Evolutionary conservation across 176 grass and related monocot genomes (phyloP).

Genomic region (Ampelocalamus luodianensis): DNA sequence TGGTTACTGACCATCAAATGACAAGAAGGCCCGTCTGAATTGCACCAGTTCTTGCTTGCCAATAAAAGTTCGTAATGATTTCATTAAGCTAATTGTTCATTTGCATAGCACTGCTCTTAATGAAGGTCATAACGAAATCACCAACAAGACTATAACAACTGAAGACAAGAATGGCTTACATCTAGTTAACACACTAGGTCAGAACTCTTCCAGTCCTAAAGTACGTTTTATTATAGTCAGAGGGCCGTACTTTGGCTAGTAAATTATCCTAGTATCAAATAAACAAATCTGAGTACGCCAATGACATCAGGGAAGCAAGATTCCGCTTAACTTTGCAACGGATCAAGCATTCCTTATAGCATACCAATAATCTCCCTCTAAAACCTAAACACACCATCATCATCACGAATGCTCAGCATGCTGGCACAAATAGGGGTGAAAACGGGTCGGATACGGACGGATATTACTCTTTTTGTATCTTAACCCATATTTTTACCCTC

Average conservation of each 20-base stretch:
- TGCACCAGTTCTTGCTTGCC: neutral
- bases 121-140: neutral
- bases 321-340: neutral
- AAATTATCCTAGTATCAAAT: neutral
- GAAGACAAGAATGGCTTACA: neutral
- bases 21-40: too few relatives aligned
- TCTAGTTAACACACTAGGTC: neutral
- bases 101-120: neutral
- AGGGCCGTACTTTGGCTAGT: neutral
- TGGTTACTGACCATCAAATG: too few relatives aligned
- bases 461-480: too few relatives aligned
- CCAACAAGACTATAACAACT: neutral
- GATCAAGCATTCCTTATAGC: neutral
- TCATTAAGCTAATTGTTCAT: neutral
- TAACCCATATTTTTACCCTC: too few relatives aligned
- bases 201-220: neutral
- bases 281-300: neutral
- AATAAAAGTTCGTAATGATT: neutral
- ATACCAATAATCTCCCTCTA: neutral
- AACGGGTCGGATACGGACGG: too few relatives aligned
- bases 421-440: neutral
- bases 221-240: neutral
- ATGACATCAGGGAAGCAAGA: neutral
- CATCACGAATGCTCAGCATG: neutral
- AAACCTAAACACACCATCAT: neutral